Evolutionary conservation across 176 grass and related monocot genomes (phyloP), one percentile per base, ranked within the genome.

Genomic region (Paspalum notatum): DNA sequence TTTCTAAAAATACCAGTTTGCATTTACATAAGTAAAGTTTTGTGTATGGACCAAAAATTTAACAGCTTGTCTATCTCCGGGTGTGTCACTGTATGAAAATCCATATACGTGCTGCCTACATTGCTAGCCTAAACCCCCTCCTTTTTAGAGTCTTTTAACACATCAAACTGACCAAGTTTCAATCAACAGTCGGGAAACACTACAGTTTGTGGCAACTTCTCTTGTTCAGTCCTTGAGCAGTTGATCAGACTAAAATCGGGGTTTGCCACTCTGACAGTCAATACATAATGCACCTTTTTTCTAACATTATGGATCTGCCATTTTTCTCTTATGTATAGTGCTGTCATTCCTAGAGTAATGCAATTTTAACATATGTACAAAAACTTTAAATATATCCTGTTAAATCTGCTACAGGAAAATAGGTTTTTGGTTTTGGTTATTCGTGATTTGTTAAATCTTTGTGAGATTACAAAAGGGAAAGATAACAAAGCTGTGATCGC

Each of bases 401-500:
- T 51, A 48, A 64, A 66, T 80, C 32, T 78, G 62, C 57, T 58
- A 32, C 82, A 94, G 91, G 91, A 94, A 71, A 94, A 94, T n/a
- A 84, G 91, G 18, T 94, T 94, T 80, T 64, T 94, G 74, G 85
- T 94, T 40, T 88, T 93, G 91, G 91, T 93, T 62, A 93, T 93
- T 76, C 87, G 91, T 65, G 91, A 93, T 83, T 62, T 93, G 40
- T 63, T 93, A 64, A 93, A 90, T 83, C 88, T 93, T 7, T 93
- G 88, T 68, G 91, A 93, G 71, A 86, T 93, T 57, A 90, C 88
- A 20, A 90, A 93, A 70, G 91, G 91, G 11, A 93, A 93, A 74
- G 91, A 93, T 81, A 93, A 93, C 43, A 93, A 93, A 86, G 91
- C 91, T 65, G 91, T 93, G 70, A 93, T 93, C 47, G 91, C 91